Evolutionary conservation across 73 alveolate species (phyloP), one percentile per base, ranked within the genome.

Genomic region (Paramecium sonneborni): DNA sequence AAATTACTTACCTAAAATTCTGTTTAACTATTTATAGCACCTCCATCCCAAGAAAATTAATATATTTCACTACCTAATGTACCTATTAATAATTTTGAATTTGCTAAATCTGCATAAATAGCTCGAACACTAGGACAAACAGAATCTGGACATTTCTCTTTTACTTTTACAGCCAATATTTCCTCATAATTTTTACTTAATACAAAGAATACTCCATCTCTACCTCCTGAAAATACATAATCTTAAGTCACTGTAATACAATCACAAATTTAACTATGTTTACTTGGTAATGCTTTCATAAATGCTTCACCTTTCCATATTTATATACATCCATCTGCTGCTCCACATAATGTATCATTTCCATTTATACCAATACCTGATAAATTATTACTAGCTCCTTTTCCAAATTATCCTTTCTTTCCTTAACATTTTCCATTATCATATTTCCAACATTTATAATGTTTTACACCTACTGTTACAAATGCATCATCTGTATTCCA

Each of bases 181-280:
- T 37, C 56, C 9, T 88, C 87, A 39, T 69, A 72, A 62, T 93
- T 94, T 32, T 86, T 86, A 74, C 92, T 95, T 56, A 97, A 82
- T 30, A 98, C 72, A 20, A 56, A 37, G 30, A 98, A 94, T 32
- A 88, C 85, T 68, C 97, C 97, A 90, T 97, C 98, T 91, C 98
- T 98, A 24, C 98, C 99, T 26, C 99, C 99, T 55, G 99, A 94
- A 43, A 98, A 95, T 10, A 98, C 98, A 85, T 90, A 84, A 28
- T 94, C 93, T 43, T 92, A 68, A 46, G 93, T 90, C n/a, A 93
- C 93, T 46, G 94, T 94, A 58, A 98, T 85, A 55, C 98, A 92
- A 94, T 98, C 99, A 35, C 98, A 93, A 30, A 95, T 94, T 28
- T 93, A 70, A 21, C 85, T 88, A 86, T 96, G 99, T 14, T 93